These are phyloP conservation scores for Trametes punicea DNA, from an alignment of 768 basidiomycete genomes.

Conservation along the genomic window DNA sequence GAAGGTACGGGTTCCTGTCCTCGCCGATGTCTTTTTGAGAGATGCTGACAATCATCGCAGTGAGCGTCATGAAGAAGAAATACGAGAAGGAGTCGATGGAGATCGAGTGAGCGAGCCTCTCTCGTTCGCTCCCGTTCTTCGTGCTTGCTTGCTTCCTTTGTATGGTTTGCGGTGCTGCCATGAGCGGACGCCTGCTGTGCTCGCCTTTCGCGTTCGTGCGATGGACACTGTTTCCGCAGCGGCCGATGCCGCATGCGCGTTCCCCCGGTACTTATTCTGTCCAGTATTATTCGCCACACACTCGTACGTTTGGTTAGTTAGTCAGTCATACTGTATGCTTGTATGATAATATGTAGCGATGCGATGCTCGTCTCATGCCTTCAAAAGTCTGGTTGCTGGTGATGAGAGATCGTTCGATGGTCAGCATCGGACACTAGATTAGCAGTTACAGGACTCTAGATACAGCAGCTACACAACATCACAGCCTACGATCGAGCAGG, in stretches of 20 bases:
- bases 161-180: not conserved
- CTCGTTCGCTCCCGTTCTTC: not conserved
- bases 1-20: constrained; percentile 57
- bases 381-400: too few relatives aligned
- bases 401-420: too few relatives aligned
- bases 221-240: not conserved
- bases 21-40: not conserved
- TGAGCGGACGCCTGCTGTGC: not conserved
- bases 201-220: not conserved
- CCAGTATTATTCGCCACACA: constrained; percentile 15
- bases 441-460: too few relatives aligned
- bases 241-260: not conserved
- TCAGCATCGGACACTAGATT: too few relatives aligned
- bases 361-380: not conserved
- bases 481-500: too few relatives aligned
- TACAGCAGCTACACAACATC: too few relatives aligned
- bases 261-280: constrained; percentile 17
- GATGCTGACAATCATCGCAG: constrained; percentile 32
- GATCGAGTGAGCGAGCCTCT: constrained; percentile 37
- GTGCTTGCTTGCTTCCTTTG: not conserved
- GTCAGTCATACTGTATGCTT: constrained; percentile 11
- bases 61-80: constrained; percentile 84
- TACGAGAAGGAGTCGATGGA: constrained; percentile 71
- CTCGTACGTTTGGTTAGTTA: constrained; percentile 16
- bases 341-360: constrained; percentile 16